phyloP scores from a whole-genome alignment of 805 yeast genomes.

The Candida patagonica region DNA sequence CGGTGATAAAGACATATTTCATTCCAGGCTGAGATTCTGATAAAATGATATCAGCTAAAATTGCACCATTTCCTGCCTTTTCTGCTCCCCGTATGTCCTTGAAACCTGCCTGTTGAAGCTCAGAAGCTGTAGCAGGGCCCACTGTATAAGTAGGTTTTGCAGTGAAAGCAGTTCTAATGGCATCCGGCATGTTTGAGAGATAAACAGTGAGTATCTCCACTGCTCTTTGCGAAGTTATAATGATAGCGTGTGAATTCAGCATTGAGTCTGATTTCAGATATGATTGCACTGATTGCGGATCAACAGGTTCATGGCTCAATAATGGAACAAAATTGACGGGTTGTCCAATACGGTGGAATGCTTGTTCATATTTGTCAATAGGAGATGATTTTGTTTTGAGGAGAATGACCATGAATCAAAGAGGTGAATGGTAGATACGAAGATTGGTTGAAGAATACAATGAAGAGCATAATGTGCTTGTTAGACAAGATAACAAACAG shows the following conservation, averaged over 20 bases:
- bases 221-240: slow-evolving; percentile 86
- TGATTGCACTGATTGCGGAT: slow-evolving; percentile 35
- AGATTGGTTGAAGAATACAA: too few relatives aligned
- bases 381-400: slow-evolving; percentile 68
- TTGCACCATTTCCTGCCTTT: slow-evolving; percentile 72
- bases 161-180: slow-evolving; percentile 16
- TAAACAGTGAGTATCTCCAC: slow-evolving; percentile 49
- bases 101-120: slow-evolving; percentile 56
- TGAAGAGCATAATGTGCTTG: too few relatives aligned
- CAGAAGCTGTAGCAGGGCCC: slow-evolving; percentile 76
- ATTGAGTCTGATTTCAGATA: slow-evolving; percentile 39
- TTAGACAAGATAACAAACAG: too few relatives aligned
- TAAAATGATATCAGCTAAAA: slow-evolving; percentile 55
- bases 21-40: slow-evolving; percentile 12
- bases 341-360: slow-evolving; percentile 31
- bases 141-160: slow-evolving; percentile 61
- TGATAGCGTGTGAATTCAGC: slow-evolving; percentile 39
- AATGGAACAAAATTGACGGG: slow-evolving; percentile 60
- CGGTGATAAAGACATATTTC: slow-evolving; percentile 60
- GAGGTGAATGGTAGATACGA: too few relatives aligned
- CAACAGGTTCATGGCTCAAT: slow-evolving; percentile 52
- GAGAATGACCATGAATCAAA: slow-evolving; percentile 36
- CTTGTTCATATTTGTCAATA: slow-evolving; percentile 51
- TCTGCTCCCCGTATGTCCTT: slow-evolving; percentile 59
- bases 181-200: slow-evolving; percentile 3